Percentiles rank a stretch among this genome's conserved stretches.
Evolutionary conservation across 2,329 filamentous ascomycete genomes (phyloP).

Genomic region (Diaporthe citriasiana): DNA sequence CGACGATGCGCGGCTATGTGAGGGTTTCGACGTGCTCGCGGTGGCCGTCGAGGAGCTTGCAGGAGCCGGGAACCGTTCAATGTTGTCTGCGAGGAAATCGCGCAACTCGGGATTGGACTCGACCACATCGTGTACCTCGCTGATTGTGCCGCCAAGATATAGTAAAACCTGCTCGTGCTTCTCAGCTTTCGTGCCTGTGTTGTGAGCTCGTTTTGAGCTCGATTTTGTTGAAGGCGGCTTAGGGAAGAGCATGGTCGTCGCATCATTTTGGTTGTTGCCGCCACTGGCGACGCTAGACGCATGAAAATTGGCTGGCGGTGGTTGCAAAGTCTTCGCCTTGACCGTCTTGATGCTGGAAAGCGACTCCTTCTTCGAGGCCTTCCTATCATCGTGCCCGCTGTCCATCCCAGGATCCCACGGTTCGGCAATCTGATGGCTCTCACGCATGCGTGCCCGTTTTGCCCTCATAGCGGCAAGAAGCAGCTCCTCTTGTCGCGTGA

Average conservation of each 20-base stretch:
- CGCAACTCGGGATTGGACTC: slow-evolving; percentile 48
- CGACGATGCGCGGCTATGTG: slow-evolving; percentile 37
- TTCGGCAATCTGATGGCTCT: slow-evolving; percentile 49
- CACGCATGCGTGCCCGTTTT: slow-evolving; percentile 69
- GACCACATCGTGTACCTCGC: slow-evolving; percentile 41
- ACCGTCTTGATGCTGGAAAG: slow-evolving; percentile 41
- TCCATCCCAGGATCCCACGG: background rate
- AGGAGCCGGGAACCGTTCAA: slow-evolving; percentile 40
- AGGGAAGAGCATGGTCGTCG: slow-evolving; percentile 27
- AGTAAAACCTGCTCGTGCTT: slow-evolving; percentile 45
- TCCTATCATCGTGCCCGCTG: background rate
- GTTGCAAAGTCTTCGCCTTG: slow-evolving; percentile 23
- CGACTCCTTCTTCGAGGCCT: slow-evolving; percentile 39
- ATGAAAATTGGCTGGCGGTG: slow-evolving; percentile 7
- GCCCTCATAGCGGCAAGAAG: slow-evolving; percentile 69
- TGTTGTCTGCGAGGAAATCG: slow-evolving; percentile 48
- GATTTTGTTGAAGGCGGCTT: slow-evolving; percentile 24
- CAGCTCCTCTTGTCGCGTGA: slow-evolving; percentile 71
- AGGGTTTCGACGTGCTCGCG: slow-evolving; percentile 37
- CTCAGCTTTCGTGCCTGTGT: background rate
- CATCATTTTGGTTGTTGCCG: slow-evolving; percentile 9
- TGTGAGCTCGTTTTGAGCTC: background rate
- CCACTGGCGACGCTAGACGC: slow-evolving; percentile 6
- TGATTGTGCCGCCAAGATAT: slow-evolving; percentile 45
- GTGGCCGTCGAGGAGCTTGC: slow-evolving; percentile 24